Evolutionary conservation across 805 yeast genomes (phyloP), one percentile per base, ranked within the genome.

Genomic region (Suhomyces kilbournensis): DNA sequence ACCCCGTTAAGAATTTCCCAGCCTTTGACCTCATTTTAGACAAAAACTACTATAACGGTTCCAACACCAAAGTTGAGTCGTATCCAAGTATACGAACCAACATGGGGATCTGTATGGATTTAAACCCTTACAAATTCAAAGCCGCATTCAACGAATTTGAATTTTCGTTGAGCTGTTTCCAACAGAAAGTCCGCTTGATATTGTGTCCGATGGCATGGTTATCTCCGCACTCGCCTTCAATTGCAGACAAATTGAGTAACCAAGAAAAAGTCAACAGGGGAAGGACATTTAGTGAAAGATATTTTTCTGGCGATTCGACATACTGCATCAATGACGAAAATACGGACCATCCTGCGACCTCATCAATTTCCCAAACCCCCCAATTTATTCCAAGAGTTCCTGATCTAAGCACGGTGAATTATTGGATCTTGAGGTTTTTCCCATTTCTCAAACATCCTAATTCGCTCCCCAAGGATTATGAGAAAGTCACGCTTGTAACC

Each of bases 21-120:
- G 65, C 78, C 1, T 79, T 86, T 47, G 74, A 73, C 4, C 59
- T 86, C 42, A 59, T 60, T 4, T 65, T 80, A 19, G 61, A 64
- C 19, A 63, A 62, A 17, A 46, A 46, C 23, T 53, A 58, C 19
- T 52, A 53, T 28, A 32, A 32, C 35, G 15, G 35, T 38, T 8
- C 42, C 51, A 40, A 4, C 28, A 23, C 26, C 28, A 42, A 22
- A 14, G 17, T 23, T n/a, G 42, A 17, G 14, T 17, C 23, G 12
- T 46, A 40, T 26, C 49, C 49, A 2, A 22, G 48, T 25, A 23
- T 68, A 9, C 56, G 56, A 1, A 71, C 86, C 1, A 77, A 84
- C 32, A 75, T 92, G 50, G 98, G 97, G 0, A 90, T 92, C 5
- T 92, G 98, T 65, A 92, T 92, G 97, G 98, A 92, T 69, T 67